Evolutionary conservation across 345 rosid genomes (phyloP), one percentile per base, ranked within the genome.

Genomic region (Lepidium sativum): DNA sequence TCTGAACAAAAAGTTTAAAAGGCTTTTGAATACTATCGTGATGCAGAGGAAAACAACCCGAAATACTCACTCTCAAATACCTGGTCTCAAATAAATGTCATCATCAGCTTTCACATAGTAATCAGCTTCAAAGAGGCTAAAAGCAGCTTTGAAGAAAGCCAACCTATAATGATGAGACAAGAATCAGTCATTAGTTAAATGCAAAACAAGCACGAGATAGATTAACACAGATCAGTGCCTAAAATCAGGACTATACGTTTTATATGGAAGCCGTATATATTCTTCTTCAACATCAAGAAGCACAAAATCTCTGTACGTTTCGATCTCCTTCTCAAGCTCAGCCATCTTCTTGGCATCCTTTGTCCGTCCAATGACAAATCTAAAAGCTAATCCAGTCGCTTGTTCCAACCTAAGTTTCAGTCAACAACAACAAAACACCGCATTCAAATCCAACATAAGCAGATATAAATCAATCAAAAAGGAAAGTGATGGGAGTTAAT

Each of bases 61-160:
- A 41, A 16, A n/a, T 6, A 65, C 39, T 14, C 11, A 0, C 39
- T 38, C 13, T 45, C 6, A 25, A 17, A 42, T 78, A 89, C 96
- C 97, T 72, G 97, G 95, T 63, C 92, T 87, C 73, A 87, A 71
- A 71, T 89, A 89, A 51, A 89, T 85, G 66, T 85, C 86, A 52
- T 89, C 96, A 56, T 86, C 89, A 31, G 87, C 92, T 77, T 86
- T 89, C 21, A 88, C 84, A 75, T 84, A 86, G 69, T 84, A 88
- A 33, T 88, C 96, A 54, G 96, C 90, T 70, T 89, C 88, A 57
- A 84, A 86, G 69, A 77, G 90, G 60, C 73, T 71, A 33, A 56
- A 80, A 14, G 96, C 92, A 21, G 88, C 91, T 77, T 79, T 83
- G 48, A 86, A 86, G 77, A 59, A 86, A 16, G 86, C 84, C 78